A percentile compares a stretch with the other conserved stretches of the same genome.
Evolutionary conservation across 2,329 filamentous ascomycete genomes (phyloP).

Genomic region (Penicillium sp.): DNA sequence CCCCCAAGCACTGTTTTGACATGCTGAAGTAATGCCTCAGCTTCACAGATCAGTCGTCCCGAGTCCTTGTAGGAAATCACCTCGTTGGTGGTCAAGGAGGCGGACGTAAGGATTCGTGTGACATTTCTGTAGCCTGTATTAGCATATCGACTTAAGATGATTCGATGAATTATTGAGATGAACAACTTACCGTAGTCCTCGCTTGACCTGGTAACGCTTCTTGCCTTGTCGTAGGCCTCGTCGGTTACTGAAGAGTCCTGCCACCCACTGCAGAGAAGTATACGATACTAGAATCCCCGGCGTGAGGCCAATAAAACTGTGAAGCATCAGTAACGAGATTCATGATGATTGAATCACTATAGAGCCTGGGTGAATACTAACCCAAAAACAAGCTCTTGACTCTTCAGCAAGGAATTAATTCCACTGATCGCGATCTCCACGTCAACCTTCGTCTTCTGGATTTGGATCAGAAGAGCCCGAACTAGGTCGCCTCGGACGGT

Average conservation of each 20-base stretch:
- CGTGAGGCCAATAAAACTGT: slow-evolving; percentile 85
- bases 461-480: slow-evolving; percentile 87
- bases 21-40: slow-evolving; percentile 75
- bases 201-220: slow-evolving; percentile 69
- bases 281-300: slow-evolving; percentile 88
- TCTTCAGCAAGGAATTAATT: slow-evolving; percentile 91
- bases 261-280: slow-evolving; percentile 71
- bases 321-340: slow-evolving; percentile 9
- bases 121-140: slow-evolving; percentile 62
- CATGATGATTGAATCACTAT: neutral
- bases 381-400: slow-evolving; percentile 93
- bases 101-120: slow-evolving; percentile 73
- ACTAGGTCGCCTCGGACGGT: slow-evolving; percentile 84
- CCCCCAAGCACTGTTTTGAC: slow-evolving; percentile 69
- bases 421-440: slow-evolving; percentile 94
- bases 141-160: neutral
- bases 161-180: neutral
- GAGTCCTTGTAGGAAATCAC: slow-evolving; percentile 90
- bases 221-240: slow-evolving; percentile 66
- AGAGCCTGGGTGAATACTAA: slow-evolving; percentile 24
- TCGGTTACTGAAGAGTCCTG: slow-evolving; percentile 67
- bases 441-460: slow-evolving; percentile 99
- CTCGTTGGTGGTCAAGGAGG: slow-evolving; percentile 64
- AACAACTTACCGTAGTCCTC: slow-evolving; percentile 65
- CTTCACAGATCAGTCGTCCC: slow-evolving; percentile 84